Base-by-base conservation (phyloP, 2,329 filamentous ascomycete genomes). In the Fonsecaea multimorphosa region DNA sequence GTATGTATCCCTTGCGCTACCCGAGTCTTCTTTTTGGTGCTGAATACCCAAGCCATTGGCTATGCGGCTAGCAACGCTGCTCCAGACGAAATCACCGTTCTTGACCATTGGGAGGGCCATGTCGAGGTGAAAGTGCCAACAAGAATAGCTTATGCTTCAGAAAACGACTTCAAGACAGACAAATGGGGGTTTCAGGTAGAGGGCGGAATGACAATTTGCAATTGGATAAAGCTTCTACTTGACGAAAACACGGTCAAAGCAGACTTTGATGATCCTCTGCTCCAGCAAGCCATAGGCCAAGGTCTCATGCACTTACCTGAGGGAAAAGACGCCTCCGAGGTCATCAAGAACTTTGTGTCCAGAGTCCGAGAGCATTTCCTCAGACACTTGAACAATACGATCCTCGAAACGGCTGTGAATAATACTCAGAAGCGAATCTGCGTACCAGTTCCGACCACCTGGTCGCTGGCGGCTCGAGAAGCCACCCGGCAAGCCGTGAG, bases 41-140 rank as follows among this genome's bases (percentile, higher is more conserved):
- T 44, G n/a, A 44, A 19, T n/a, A 19, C 19, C 16, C 38, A 44
- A n/a, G 38, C 38, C 38, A 53, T 31, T 34, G 52, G 27, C 9
- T 54, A 27, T 32, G 56, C 40, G 24, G 31, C 19, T 4, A 49
- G 56, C 56, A 32, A 24, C 3, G 31, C 40, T n/a, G 19, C 14
- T 8, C 29, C 31, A 9, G 31, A 60, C 32, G 19, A 60, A 19
- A 51, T 60, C 9, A 16, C 24, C 24, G 58, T 60, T 12, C 19
- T 52, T 31, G 27, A 60, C 7, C 16, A 24, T 22, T 60, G 46
- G 44, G 24, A 19, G 3, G 58, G 58, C 16, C 52, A n/a, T n/a
- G 58, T 32, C 31, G 44, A 11, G 31, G 27, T 38, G 27, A 60
- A 60, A 14, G 58, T 60, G 11, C 58, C 58, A 12, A 60, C 40